phyloP scores from a whole-genome alignment of 495 filamentous ascomycete genomes.

The Beverwykella pulmonaria region DNA sequence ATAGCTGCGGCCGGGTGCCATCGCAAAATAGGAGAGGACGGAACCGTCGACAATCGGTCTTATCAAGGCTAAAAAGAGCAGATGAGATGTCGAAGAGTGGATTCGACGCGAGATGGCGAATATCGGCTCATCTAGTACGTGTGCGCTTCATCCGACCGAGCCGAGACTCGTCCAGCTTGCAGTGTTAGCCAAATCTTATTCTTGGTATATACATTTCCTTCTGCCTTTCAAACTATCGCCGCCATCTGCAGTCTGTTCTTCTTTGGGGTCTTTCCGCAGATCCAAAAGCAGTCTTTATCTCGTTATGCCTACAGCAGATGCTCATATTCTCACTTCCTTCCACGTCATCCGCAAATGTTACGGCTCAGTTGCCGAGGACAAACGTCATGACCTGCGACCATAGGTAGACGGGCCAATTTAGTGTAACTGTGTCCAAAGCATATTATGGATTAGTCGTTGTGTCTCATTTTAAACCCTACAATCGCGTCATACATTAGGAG shows the following conservation, averaged over 20 bases:
- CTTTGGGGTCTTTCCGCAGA: too few species aligned
- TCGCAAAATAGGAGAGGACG: background rate
- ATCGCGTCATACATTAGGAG: too few species aligned
- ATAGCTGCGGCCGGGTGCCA: background rate
- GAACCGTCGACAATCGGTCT: background rate
- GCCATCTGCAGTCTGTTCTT: background rate
- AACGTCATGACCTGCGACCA: too few species aligned
- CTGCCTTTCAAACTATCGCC: background rate
- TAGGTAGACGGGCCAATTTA: too few species aligned
- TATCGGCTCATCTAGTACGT: constrained; percentile 6
- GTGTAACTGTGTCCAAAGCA: too few species aligned
- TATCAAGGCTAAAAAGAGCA: background rate
- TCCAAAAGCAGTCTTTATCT: too few species aligned
- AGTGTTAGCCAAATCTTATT: background rate
- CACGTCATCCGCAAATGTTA: too few species aligned
- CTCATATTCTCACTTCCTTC: too few species aligned
- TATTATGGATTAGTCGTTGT: too few species aligned
- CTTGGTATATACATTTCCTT: background rate
- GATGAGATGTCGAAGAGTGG: background rate
- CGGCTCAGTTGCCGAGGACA: too few species aligned
- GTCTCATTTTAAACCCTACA: too few species aligned
- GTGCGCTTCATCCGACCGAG: constrained; percentile 16
- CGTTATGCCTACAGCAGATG: too few species aligned
- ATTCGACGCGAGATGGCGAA: background rate
- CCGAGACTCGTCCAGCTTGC: constrained; percentile 6